Conservation (phyloP, 176 grass and related monocot genomes). For the Lolium multiflorum region DNA sequence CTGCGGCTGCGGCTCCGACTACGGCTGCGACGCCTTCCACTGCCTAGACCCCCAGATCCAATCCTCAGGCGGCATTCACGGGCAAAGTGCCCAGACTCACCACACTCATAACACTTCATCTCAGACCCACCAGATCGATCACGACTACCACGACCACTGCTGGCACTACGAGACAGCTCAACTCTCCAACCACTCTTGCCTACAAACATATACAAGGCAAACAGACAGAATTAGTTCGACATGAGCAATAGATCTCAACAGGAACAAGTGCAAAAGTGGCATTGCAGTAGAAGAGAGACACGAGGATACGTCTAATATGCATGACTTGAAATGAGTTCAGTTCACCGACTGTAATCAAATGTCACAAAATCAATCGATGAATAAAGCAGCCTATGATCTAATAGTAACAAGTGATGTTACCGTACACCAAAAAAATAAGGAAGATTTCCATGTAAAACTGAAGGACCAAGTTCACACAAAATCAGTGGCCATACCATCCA, state of each 20-base stretch:
- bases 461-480: background rate
- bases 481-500: conserved; percentile 63
- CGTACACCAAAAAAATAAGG: background rate
- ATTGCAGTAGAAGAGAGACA: background rate
- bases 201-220: conserved; percentile 28
- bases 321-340: conserved; percentile 3
- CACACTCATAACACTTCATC: conserved; percentile 89
- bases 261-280: background rate
- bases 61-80: conserved; percentile 80
- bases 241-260: background rate
- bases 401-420: background rate
- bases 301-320: background rate
- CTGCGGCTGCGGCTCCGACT: conserved; percentile 67
- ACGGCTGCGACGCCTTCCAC: conserved; percentile 69
- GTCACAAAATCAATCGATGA: background rate
- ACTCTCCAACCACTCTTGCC: conserved; percentile 93
- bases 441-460: background rate
- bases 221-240: background rate
- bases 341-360: background rate
- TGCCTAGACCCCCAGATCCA: conserved; percentile 73
- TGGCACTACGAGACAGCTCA: conserved; percentile 69
- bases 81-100: conserved; percentile 85
- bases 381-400: background rate
- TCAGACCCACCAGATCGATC: conserved; percentile 62
- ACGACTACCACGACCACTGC: conserved; percentile 60